Conservation (phyloP, 176 grass and related monocot genomes). For the Ampelocalamus luodianensis region DNA sequence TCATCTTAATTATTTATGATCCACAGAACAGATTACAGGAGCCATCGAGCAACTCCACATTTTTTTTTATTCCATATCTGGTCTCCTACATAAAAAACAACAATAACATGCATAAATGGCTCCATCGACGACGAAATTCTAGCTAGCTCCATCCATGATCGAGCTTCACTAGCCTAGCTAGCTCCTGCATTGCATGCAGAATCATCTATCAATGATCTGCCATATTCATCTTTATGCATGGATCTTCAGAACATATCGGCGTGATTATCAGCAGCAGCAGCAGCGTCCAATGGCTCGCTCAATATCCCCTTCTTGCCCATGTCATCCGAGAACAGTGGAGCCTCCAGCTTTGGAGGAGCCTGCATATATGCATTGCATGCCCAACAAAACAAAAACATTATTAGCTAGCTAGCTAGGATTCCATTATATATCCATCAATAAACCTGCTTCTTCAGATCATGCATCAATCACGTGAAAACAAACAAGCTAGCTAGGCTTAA, state of each 20-base stretch:
- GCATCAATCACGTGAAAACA: no score
- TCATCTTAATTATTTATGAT: background rate
- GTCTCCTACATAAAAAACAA: background rate
- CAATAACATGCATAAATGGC: background rate
- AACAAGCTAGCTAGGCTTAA: background rate
- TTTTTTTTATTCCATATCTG: background rate
- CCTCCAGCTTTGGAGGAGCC: constrained; percentile 58
- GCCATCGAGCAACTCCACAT: no score
- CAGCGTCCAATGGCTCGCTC: background rate
- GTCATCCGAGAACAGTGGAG: constrained; percentile 39
- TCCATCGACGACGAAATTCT: background rate
- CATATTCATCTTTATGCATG: background rate
- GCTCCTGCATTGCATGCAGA: background rate
- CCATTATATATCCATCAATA: no score
- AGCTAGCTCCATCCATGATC: background rate
- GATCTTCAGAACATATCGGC: constrained; percentile 60
- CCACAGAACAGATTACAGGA: background rate
- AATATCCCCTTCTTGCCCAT: background rate
- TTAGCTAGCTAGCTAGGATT: background rate
- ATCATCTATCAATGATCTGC: no score
- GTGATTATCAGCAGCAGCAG: constrained; percentile 5
- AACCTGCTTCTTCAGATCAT: no score
- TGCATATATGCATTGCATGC: constrained; percentile 9
- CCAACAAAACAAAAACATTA: background rate
- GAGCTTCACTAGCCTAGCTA: background rate